Conservation (phyloP, 768 basidiomycete genomes). For the Lactarius tabidus region DNA sequence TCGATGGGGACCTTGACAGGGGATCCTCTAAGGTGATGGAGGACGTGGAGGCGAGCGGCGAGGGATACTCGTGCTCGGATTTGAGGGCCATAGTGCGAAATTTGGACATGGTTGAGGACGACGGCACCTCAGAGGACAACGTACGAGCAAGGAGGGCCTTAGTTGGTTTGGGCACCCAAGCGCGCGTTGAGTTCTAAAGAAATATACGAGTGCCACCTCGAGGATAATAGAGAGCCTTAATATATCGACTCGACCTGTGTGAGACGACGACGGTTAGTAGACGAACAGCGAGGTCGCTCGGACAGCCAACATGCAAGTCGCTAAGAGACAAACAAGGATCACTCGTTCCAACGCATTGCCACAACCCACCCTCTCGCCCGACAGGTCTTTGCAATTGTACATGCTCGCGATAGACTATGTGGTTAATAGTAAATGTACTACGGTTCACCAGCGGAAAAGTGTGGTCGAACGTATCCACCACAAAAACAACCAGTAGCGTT, state of each 20-base stretch:
- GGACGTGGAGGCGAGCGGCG: constrained; percentile 19
- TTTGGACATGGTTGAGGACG: constrained; percentile 17
- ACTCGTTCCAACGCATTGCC: constrained; percentile 1
- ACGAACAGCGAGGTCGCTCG: constrained; percentile 5
- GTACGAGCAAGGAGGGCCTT: constrained; percentile 11
- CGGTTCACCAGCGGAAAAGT: constrained; percentile 2
- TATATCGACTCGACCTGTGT: constrained; percentile 20
- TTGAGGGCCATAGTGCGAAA: constrained; percentile 24
- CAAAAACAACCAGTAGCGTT: constrained; percentile 1
- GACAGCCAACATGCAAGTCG: constrained; percentile 18
- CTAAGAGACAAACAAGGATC: background rate
- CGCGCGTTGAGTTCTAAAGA: constrained; percentile 9
- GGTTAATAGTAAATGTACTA: constrained; percentile 9
- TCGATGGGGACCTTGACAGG: constrained; percentile 13
- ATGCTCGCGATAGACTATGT: constrained; percentile 7
- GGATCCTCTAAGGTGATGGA: constrained; percentile 21
- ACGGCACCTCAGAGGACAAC: constrained; percentile 2
- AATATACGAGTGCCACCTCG: background rate
- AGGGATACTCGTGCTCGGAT: constrained; percentile 11
- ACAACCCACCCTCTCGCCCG: constrained; percentile 3
- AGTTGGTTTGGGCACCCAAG: constrained; percentile 1
- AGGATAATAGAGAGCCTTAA: constrained; percentile 13
- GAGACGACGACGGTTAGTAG: constrained; percentile 20
- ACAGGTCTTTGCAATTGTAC: constrained; percentile 14
- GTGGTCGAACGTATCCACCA: background rate